Evolutionary conservation across 139 green algal genomes (phyloP), one percentile per base, ranked within the genome.

Genomic region (Chlorella sp.): DNA sequence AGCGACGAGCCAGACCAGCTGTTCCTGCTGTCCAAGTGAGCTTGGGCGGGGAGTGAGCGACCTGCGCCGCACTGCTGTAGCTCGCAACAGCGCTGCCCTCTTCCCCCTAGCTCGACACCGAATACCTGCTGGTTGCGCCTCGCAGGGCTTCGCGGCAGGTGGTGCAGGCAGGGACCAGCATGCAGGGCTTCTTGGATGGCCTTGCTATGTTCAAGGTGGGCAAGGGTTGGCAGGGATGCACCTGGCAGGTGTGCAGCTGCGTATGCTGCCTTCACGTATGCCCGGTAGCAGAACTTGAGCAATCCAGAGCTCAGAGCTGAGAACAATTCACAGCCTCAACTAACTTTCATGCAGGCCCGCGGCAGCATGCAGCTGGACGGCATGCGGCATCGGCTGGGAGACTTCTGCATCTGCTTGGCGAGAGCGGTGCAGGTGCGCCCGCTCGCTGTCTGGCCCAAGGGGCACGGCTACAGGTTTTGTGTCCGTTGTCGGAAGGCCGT

Each of bases 291-390:
- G n/a, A n/a, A n/a, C n/a, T n/a, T n/a, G n/a, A n/a, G n/a, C n/a
- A n/a, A n/a, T n/a, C n/a, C n/a, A n/a, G n/a, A n/a, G n/a, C n/a
- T n/a, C n/a, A n/a, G n/a, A n/a, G n/a, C n/a, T n/a, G n/a, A n/a
- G n/a, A n/a, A n/a, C n/a, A n/a, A n/a, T n/a, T n/a, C n/a, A n/a
- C n/a, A n/a, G n/a, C n/a, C n/a, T n/a, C 63, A 36, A 36, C 18
- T 7, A 13, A 11, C 64, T 1, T 32, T 64, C 78, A 75, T 73
- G 76, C 76, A 72, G 57, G 60, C 76, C 2, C 71, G 71, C 36
- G 25, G 71, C 23, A 63, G 71, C 60, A 38, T 86, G 81, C 81
- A 86, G 56, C 28, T 86, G 56, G 67, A 86, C 55, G 81, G 81
- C 13, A 4, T 36, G 55, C 34, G 15, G 17, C 56, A 86, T 51